Evolutionary conservation across 1,139 yeast species (phyloP), one percentile per base, ranked within the genome.

Genomic region (Hansenula lynferdii): DNA sequence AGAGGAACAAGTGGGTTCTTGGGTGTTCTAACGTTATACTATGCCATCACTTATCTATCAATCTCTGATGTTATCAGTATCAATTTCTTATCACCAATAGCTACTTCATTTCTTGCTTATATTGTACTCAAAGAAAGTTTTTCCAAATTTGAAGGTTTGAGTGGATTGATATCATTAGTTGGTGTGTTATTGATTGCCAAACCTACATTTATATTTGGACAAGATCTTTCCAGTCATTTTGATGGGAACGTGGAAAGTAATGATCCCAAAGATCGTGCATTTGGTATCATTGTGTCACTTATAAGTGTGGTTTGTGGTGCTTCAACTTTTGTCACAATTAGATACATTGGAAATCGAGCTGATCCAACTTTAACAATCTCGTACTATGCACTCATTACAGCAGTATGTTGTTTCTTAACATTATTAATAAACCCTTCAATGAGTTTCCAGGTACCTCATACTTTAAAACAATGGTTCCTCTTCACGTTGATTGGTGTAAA

Each of bases 171-270:
- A 3, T 83, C 95, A 0, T 66, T 86, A 21, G 56, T 65, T 2
- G 96, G 96, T 0, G 95, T 86, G 2, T 44, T 85, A 0, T 61
- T 86, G 15, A 82, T 87, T 45, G 89, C 95, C 2, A 75, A 85
- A 50, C 96, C 96, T 0, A 60, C 74, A n/a, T 82, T 81, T 46
- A 49, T 85, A 27, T 76, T 84, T 52, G 83, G 83, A 2, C 36
- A 31, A 5, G 17, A 19, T 6, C 7, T 18, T 16, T 32, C 16
- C 3, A 6, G 9, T 3, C 12, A 22, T 2, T 34, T 39, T 5
- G 37, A 45, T 16, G 52, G 60, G 8, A 40, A 54, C 11, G 70
- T 47, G 2, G 44, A 45, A 15, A 39, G 41, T 10, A 38, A 34
- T 9, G 45, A 44, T 24, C 55, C 65, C 1, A 34, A 38, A 5